Evolutionary conservation across 495 filamentous ascomycete species (phyloP), one percentile per base, ranked within the genome.

Genomic region (Tuber borchii): DNA sequence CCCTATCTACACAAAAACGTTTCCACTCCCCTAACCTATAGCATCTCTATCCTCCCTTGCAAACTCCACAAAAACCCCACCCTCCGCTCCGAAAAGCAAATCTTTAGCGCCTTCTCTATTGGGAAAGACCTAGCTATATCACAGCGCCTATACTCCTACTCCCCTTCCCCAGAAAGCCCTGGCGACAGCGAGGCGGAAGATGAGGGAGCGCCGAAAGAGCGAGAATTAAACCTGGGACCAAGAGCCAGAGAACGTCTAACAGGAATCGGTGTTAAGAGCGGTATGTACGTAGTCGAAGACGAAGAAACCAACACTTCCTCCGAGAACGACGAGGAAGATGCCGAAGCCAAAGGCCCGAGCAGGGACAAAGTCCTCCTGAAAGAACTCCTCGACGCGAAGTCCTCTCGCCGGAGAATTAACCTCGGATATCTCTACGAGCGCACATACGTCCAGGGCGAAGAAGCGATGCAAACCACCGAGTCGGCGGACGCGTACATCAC

Each of bases 41-140:
- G 73, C 42, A 31, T 76, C 39, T 26, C 56, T 1, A 48, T 82
- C n/a, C 42, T 42, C 76, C 39, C 79, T 69, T 43, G 42, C 9
- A 43, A 43, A 43, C 14, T 73, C 12, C 44, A 61, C 2, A 16
- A 26, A 2, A 71, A 74, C 20, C 31, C 43, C 14, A 20, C 69
- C 37, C 44, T 76, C 7, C 70, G 56, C 8, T 76, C 45, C 17
- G 19, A 48, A 48, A 48, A 48, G 76, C 45, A 20, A 48, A 17
- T 81, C 71, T 81, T 81, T 40, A 79, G 76, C 2, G 76, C 71
- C 14, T 76, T 81, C 26, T 75, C 71, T 5, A 69, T 79, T 20
- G 73, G 72, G 2, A 74, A 79, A 4, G 42, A 77, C 5, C 46
- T 82, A 7, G 72, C 31, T 20, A 65, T 82, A 12, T 73, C 76